Conservation (phyloP, 768 basidiomycete species). For the Pleurotus salmoneostramineus region DNA sequence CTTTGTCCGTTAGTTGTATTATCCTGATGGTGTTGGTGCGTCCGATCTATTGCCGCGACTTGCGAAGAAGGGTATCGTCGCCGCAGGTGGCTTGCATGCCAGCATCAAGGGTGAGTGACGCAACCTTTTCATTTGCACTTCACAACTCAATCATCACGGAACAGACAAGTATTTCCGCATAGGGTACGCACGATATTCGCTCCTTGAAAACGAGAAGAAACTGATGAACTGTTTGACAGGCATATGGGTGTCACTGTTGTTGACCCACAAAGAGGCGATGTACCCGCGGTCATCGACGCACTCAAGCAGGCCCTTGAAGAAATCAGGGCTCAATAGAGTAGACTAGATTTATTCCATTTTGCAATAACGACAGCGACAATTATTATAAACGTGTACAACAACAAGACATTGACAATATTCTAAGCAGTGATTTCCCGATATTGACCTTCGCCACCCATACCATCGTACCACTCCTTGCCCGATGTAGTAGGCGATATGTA, state of each 20-base stretch:
- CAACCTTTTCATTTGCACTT: not conserved
- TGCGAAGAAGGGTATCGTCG: constrained; percentile 65
- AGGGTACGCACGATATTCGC: constrained; percentile 41
- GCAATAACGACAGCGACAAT: not conserved
- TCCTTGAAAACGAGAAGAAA: too few species aligned
- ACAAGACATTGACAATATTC: not conserved
- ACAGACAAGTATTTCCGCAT: constrained; percentile 89
- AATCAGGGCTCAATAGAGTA: constrained; percentile 19
- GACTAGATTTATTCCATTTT: not conserved
- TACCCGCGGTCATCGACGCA: constrained; percentile 66
- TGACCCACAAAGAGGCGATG: constrained; percentile 63
- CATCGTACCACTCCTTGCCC: constrained; percentile 85
- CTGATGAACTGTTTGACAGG: constrained; percentile 27
- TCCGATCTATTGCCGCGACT: constrained; percentile 77
- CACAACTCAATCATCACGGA: not conserved
- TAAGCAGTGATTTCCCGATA: constrained; percentile 28
- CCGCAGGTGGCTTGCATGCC: constrained; percentile 86
- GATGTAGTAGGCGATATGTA: constrained; percentile 84
- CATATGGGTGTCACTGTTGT: constrained; percentile 93
- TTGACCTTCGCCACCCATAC: constrained; percentile 74
- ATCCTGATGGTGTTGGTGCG: constrained; percentile 76
- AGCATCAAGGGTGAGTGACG: constrained; percentile 66
- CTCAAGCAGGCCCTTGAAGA: constrained; percentile 56
- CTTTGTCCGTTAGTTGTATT: constrained; percentile 57
- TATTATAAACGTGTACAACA: not conserved